Percentiles rank a stretch among this genome's conserved stretches.
Conservation (phyloP, 306 rosid species). For the Lablab purpureus region DNA sequence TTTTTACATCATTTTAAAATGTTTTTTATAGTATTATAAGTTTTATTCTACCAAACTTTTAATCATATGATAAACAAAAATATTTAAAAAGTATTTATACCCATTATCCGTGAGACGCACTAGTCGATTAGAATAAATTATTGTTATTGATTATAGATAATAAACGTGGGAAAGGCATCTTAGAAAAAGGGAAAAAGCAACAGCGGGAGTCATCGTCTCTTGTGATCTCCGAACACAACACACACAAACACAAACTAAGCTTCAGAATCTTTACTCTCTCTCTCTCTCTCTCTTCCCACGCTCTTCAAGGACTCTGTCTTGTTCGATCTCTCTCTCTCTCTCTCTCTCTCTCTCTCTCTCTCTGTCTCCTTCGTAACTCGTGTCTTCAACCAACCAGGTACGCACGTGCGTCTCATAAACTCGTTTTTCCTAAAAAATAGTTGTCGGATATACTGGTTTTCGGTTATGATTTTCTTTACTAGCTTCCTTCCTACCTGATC, state of each 20-base stretch:
- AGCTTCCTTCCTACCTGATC: slow-evolving; percentile 52
- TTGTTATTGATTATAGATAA: not conserved
- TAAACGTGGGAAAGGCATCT: slow-evolving; percentile 35
- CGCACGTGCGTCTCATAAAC: slow-evolving; percentile 20
- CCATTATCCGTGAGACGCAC: not conserved
- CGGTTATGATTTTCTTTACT: slow-evolving; percentile 37
- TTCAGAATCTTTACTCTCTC: slow-evolving; percentile 54
- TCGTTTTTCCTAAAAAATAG: not conserved
- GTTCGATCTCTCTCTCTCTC: slow-evolving; percentile 42
- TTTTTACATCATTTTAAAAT: too few species aligned
- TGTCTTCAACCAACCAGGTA: slow-evolving; percentile 54
- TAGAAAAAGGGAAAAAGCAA: slow-evolving; percentile 7
- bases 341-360: slow-evolving; percentile 35
- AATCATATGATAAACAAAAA: too few species aligned
- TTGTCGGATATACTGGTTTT: slow-evolving; percentile 28
- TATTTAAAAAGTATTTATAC: not conserved
- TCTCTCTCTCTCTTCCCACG: slow-evolving; percentile 39
- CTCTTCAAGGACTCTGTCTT: slow-evolving; percentile 20
- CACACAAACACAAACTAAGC: slow-evolving; percentile 30
- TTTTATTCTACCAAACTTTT: too few species aligned
- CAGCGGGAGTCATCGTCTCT: slow-evolving; percentile 44
- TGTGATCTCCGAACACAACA: slow-evolving; percentile 61
- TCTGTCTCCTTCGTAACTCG: slow-evolving; percentile 48
- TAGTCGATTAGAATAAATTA: not conserved
- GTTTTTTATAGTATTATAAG: too few species aligned